Base-by-base conservation (phyloP, 768 basidiomycete genomes). In the Neoboletus brunneissimus region DNA sequence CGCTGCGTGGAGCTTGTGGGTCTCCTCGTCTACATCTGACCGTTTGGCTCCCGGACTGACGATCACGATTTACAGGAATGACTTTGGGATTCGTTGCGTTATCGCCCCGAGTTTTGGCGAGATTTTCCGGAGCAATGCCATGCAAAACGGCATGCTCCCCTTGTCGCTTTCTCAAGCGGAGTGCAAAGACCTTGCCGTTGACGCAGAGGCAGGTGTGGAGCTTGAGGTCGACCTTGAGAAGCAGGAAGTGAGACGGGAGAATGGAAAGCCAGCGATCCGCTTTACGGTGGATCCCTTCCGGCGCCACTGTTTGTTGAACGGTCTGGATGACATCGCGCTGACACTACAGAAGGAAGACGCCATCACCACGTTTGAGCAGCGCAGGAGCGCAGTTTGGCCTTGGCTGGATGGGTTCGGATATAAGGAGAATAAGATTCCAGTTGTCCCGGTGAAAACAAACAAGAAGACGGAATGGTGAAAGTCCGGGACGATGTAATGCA, bases 381-480 rank as follows among this genome's bases (percentile, higher is more conserved):
- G 81, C 64, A 75, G 97, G 61, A 88, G 85, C 27, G 76, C 83
- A 66, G 70, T 76, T 55, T 98, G 94, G 94, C 91, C 97, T 6
- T 99, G 97, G 97, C 75, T 98, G 70, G 92, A 99, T 67, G 97
- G 96, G 35, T 90, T 96, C 59, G 94, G 94, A 27, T 97, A 94
- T 75, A 80, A 86, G 67, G 88, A 86, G 45, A 82, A 79, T 42
- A 88, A 87, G 70, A 91, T 93, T 52, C 85, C 87, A 2, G 75
- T 85, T 22, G 64, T 70, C 9, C 63, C 75, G 8, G 65, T 57
- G 20, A 79, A 76, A 67, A 67, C 68, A 46, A 67, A 67, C 32
- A 72, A 71, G 50, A 84, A 82, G 73, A 88, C 82, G 69, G 91
- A 93, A 42, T 93, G 91, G 91, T 93, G 71, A 77, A 57, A 29